Evolutionary conservation across 2,329 filamentous ascomycete species (phyloP).

Genomic region (Annulohypoxylon truncatum): DNA sequence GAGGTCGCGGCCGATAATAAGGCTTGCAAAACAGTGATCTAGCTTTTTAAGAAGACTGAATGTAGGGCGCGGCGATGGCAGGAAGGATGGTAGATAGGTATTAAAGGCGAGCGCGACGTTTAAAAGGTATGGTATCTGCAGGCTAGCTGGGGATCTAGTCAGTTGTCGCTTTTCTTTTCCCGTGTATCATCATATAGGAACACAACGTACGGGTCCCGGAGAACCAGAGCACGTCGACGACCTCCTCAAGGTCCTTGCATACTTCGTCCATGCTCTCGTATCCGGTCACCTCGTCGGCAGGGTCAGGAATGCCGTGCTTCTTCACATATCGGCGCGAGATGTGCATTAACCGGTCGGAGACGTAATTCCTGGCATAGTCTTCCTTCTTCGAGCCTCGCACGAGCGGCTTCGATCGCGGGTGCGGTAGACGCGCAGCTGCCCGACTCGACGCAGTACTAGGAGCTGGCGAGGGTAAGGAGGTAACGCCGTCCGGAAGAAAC

Average conservation of each 20-base stretch:
- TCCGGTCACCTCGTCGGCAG: conserved; percentile 61
- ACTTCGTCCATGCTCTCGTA: conserved; percentile 75
- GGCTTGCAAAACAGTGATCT: conserved; percentile 83
- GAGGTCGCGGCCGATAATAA: conserved; percentile 75
- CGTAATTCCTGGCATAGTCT: conserved; percentile 68
- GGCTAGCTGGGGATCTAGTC: conserved; percentile 63
- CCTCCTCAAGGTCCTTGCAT: conserved; percentile 76
- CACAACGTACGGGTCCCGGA: conserved; percentile 81
- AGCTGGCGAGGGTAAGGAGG: conserved; percentile 64
- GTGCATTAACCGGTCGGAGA: conserved; percentile 64
- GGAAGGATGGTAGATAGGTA: conserved; percentile 78
- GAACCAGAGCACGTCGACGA: conserved; percentile 87
- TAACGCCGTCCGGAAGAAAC: conserved; percentile 57
- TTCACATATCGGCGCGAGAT: conserved; percentile 70
- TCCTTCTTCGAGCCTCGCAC: conserved; percentile 69
- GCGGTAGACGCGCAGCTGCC: conserved; percentile 60
- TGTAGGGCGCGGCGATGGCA: conserved; percentile 72
- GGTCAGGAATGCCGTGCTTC: conserved; percentile 62
- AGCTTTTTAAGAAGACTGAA: conserved; percentile 81
- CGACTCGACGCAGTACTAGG: conserved; percentile 61
- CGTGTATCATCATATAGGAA: background rate
- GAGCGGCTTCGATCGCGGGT: conserved; percentile 64
- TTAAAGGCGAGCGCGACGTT: conserved; percentile 79
- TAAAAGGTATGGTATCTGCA: conserved; percentile 88
- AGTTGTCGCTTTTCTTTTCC: background rate